Conservation (phyloP, 345 rosid species). For the Rhodamnia argentea region DNA sequence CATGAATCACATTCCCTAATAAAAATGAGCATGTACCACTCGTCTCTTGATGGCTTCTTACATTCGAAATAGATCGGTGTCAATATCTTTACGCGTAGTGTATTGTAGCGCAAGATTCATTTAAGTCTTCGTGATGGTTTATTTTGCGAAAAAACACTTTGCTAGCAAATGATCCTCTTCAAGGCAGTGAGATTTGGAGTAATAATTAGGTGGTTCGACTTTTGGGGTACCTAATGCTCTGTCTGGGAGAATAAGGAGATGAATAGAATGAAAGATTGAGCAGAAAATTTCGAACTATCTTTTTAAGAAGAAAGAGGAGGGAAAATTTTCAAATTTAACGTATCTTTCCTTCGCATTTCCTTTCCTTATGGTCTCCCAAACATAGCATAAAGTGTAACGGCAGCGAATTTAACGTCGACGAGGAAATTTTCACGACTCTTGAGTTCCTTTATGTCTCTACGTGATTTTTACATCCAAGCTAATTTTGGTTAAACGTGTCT, state of each 20-base stretch:
- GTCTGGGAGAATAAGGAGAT: neutral
- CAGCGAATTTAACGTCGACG: neutral
- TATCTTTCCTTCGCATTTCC: neutral
- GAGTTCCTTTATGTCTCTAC: neutral
- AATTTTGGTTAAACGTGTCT: neutral
- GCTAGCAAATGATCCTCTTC: no score
- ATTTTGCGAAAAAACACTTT: no score
- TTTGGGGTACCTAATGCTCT: neutral
- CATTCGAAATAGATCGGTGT: no score
- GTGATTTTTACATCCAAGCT: neutral
- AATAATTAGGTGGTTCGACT: no score
- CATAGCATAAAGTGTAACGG: no score
- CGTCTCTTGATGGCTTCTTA: neutral
- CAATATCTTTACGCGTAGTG: no score
- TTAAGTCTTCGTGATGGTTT: no score
- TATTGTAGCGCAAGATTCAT: no score
- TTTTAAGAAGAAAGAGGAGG: neutral
- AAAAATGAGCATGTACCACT: neutral
- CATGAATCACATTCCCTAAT: no score
- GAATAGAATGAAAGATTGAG: neutral
- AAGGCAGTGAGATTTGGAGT: no score
- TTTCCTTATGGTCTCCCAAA: no score
- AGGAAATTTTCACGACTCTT: neutral
- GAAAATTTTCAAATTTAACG: neutral
- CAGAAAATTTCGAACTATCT: neutral